Evolutionary conservation across 2,329 filamentous ascomycete genomes (phyloP), one percentile per base, ranked within the genome.

Genomic region (Calonectria naviculata): DNA sequence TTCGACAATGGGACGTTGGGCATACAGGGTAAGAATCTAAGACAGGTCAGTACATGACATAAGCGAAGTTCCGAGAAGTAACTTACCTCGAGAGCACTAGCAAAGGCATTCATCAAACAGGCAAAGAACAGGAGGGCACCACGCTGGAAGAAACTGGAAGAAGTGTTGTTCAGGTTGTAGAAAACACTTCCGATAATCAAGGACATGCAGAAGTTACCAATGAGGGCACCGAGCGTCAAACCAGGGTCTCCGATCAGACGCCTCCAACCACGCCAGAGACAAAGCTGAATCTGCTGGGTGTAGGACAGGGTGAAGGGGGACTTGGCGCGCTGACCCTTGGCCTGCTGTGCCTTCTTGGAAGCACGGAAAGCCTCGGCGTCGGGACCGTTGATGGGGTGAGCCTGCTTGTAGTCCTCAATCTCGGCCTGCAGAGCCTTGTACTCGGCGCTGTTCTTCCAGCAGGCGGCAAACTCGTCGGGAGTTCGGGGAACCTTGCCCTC

Each of bases 1-100:
- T 80, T 98, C 95, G 71, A 98, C 94, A 77, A 98, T 97, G 1
- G 94, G 93, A 42, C 95, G 93, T 89, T 98, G 95, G 2, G 94
- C 90, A 80, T 97, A 98, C 5, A 98, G 88, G 0, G 94, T 95
- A 38, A 97, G 83, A 80, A 98, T 97, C 87, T 92, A 71, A 0
- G 4, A 0, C 2, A 0, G n/a, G 67, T 73, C 13, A 71, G 69
- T 2, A 52, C 1, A 28, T 15, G 10, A 44, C 4, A 4, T 5
- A 5, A 24, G 15, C 2, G 36, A 19, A n/a, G 9, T 12, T 2
- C 17, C 7, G 2, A 31, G 26, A 9, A 19, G 10, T 73, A 36
- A 80, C 84, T 74, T 77, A 91, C 89, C 82, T 97, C 94, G 44
- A 97, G 88, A 67, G 93, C 93, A 80, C 91, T 93, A 72, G 92